Percentiles rank a stretch among this genome's conserved stretches.
Conservation (phyloP, 495 filamentous ascomycete genomes). For the Penicillium ochrochloron region DNA sequence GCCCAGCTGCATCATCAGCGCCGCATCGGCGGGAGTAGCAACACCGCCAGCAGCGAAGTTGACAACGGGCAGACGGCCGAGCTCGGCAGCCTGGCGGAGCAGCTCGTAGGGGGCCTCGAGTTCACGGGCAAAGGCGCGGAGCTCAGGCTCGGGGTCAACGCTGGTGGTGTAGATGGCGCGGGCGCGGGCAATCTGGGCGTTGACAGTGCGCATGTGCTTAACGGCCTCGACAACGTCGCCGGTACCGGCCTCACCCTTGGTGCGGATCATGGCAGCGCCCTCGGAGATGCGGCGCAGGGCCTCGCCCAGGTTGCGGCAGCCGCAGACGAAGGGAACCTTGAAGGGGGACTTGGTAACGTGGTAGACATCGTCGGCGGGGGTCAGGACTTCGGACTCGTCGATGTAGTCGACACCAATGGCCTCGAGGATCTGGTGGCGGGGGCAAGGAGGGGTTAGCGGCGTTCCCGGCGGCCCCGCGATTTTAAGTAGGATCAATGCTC, state of each 20-base stretch:
- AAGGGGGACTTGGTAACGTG: slow-evolving; percentile 90
- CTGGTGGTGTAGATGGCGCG: slow-evolving; percentile 62
- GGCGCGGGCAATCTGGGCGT: slow-evolving; percentile 77
- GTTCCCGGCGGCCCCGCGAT: slow-evolving; percentile 4
- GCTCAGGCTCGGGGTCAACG: slow-evolving; percentile 70
- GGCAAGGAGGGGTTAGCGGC: slow-evolving; percentile 9
- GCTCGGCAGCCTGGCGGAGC: slow-evolving; percentile 81
- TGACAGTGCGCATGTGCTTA: slow-evolving; percentile 92
- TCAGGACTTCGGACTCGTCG: slow-evolving; percentile 96
- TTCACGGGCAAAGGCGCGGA: slow-evolving; percentile 79
- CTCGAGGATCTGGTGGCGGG: slow-evolving; percentile 75
- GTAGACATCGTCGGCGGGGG: slow-evolving; percentile 86
- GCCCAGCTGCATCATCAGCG: slow-evolving; percentile 98
- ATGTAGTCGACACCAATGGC: slow-evolving; percentile 95
- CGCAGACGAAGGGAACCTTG: slow-evolving; percentile 92
- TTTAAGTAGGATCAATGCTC: not conserved
- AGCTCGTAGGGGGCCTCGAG: slow-evolving; percentile 75
- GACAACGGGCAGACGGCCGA: slow-evolving; percentile 89
- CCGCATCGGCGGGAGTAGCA: slow-evolving; percentile 94
- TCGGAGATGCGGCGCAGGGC: slow-evolving; percentile 90
- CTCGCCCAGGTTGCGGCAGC: slow-evolving; percentile 94
- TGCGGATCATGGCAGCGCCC: slow-evolving; percentile 98
- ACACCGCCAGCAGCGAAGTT: slow-evolving; percentile 99
- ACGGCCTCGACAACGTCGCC: slow-evolving; percentile 98
- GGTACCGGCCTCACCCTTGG: slow-evolving; percentile 98